Evolutionary conservation across 2,329 filamentous ascomycete species (phyloP).

Genomic region (Verruconis gallopava): DNA sequence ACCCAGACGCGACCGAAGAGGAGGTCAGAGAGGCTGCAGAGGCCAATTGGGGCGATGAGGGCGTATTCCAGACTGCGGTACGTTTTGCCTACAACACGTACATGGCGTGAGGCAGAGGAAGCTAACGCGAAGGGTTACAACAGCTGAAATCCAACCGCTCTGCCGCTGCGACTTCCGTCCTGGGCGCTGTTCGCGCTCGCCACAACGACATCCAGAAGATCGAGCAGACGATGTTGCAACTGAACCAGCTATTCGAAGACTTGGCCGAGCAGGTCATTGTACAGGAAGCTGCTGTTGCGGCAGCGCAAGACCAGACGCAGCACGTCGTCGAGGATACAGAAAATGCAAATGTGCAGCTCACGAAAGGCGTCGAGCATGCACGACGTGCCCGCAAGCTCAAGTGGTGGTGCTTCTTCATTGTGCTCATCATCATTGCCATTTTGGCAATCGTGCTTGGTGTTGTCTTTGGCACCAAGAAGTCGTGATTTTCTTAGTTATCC

Average conservation of each 20-base stretch:
- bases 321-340: conserved; percentile 51
- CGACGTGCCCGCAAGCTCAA: conserved; percentile 60
- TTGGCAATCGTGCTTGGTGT: conserved; percentile 37
- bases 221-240: conserved; percentile 59
- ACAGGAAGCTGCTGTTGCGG: conserved; percentile 51
- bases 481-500: too few species aligned
- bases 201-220: conserved; percentile 76
- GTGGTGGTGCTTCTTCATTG: conserved; percentile 62
- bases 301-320: conserved; percentile 52
- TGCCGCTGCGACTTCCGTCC: conserved; percentile 57
- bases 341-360: conserved; percentile 56
- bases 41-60: conserved; percentile 63
- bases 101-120: neutral
- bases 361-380: conserved; percentile 53
- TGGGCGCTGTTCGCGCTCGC: conserved; percentile 67
- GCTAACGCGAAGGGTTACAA: conserved; percentile 10
- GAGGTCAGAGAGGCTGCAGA: conserved; percentile 58
- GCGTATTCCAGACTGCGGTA: conserved; percentile 73
- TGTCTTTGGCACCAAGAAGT: too few species aligned
- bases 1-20: conserved; percentile 62
- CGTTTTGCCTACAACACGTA: conserved; percentile 21
- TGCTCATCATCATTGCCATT: conserved; percentile 34
- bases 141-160: conserved; percentile 64
- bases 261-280: conserved; percentile 61
- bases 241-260: conserved; percentile 58